These are phyloP conservation scores for Eutrema japonicum DNA, from an alignment of 345 rosid genomes.

Conservation along the genomic window DNA sequence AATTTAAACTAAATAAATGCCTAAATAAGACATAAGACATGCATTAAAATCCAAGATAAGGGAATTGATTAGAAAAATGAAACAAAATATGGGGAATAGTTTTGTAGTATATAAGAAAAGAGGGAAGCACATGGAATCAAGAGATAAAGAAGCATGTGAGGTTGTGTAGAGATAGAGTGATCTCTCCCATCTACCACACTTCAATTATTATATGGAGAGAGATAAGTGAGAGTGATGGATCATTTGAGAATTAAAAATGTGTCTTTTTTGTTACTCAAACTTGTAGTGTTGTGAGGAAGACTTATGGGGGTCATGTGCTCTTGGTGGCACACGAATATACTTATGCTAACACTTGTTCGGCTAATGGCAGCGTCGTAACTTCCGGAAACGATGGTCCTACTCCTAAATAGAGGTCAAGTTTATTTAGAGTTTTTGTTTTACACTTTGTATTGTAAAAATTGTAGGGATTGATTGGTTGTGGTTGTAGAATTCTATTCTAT, in stretches of 20 bases:
- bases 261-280: constrained; percentile 30
- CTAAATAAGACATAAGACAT: constrained; percentile 1
- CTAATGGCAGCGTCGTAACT: constrained; percentile 13
- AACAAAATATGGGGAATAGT: constrained; percentile 15
- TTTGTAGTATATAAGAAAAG: constrained; percentile 26
- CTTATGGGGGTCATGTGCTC: constrained; percentile 37
- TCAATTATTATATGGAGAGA: constrained; percentile 42
- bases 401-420: not conserved
- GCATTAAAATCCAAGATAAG: constrained; percentile 29
- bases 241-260: constrained; percentile 35
- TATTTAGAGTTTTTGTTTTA: constrained; percentile 14
- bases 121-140: constrained; percentile 41
- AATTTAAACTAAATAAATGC: constrained; percentile 2
- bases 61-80: constrained; percentile 22
- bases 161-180: constrained; percentile 44
- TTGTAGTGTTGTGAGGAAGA: constrained; percentile 35
- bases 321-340: constrained; percentile 27
- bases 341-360: constrained; percentile 29
- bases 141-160: constrained; percentile 47
- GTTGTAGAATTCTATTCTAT: not conserved
- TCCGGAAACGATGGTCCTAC: constrained; percentile 3
- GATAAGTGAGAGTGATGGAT: constrained; percentile 42
- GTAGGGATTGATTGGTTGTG: too few relatives aligned
- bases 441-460: too few relatives aligned
- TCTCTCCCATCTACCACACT: constrained; percentile 43